Conservation (phyloP, 2,329 filamentous ascomycete genomes). For the Curvularia spicifera region DNA sequence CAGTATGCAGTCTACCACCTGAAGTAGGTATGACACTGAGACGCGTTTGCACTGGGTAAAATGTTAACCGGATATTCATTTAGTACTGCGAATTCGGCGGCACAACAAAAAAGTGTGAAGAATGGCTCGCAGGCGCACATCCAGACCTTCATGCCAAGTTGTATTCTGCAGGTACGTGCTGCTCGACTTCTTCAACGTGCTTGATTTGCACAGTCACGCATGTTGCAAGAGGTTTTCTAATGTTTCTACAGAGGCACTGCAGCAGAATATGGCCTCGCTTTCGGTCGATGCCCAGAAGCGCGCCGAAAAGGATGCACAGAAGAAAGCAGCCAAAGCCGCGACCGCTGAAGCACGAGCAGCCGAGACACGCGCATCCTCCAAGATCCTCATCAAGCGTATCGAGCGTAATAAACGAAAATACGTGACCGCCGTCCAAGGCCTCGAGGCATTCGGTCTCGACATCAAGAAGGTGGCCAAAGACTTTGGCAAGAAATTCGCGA, state of each 20-base stretch:
- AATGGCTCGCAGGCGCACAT: constrained; percentile 85
- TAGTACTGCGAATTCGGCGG: constrained; percentile 99
- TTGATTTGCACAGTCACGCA: not conserved
- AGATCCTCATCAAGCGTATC: constrained; percentile 92
- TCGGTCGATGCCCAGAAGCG: constrained; percentile 92
- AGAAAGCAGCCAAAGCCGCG: constrained; percentile 94
- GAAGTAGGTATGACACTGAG: constrained; percentile 63
- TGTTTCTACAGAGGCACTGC: constrained; percentile 63
- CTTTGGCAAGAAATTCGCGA: constrained; percentile 98
- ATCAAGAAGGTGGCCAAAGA: constrained; percentile 97
- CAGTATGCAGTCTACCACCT: constrained; percentile 70
- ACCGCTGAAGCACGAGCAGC: constrained; percentile 82
- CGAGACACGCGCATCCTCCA: constrained; percentile 80
- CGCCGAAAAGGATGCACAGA: constrained; percentile 92
- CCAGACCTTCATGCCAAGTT: constrained; percentile 75
- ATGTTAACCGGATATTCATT: constrained; percentile 16
- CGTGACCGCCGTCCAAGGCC: constrained; percentile 87
- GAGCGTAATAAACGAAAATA: constrained; percentile 98
- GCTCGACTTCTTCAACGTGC: not conserved
- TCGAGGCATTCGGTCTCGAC: constrained; percentile 89
- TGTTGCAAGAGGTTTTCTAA: constrained; percentile 5
- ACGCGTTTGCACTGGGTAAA: constrained; percentile 6
- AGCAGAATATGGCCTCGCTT: constrained; percentile 82
- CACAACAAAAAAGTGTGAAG: constrained; percentile 94
- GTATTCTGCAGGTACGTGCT: constrained; percentile 78